Percentiles rank a stretch among this genome's conserved stretches.
These are phyloP conservation scores for Alternaria ventricosa DNA, from an alignment of 2,329 filamentous ascomycete genomes.

Conservation along the genomic window DNA sequence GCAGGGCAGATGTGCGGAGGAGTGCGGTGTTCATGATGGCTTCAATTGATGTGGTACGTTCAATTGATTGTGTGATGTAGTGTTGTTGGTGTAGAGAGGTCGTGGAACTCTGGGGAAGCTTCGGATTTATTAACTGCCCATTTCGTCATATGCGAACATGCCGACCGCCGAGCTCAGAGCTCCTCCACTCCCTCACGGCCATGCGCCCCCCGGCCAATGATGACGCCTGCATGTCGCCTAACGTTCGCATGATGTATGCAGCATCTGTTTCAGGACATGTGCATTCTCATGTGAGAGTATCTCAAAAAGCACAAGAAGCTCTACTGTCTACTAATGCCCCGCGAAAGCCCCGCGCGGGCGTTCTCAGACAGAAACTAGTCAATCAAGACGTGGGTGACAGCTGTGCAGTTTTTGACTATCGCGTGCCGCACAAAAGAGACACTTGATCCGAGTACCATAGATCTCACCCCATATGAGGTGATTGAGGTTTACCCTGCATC, in stretches of 20 bases:
- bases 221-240: neutral
- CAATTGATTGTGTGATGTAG: conserved; percentile 29
- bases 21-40: conserved; percentile 75
- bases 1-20: conserved; percentile 72
- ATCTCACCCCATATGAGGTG: conserved; percentile 29
- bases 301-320: neutral
- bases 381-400: conserved; percentile 5
- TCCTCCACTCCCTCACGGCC: conserved; percentile 12
- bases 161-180: conserved; percentile 29
- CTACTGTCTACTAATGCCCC: conserved; percentile 1
- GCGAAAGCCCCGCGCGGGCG: conserved; percentile 18
- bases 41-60: conserved; percentile 25
- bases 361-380: conserved; percentile 17
- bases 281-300: neutral
- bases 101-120: conserved; percentile 12
- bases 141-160: conserved; percentile 35
- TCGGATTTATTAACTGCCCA: conserved; percentile 20
- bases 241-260: neutral
- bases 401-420: conserved; percentile 26
- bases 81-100: conserved; percentile 4
- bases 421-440: conserved; percentile 17
- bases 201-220: conserved; percentile 19
- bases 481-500: conserved; percentile 12
- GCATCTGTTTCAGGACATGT: neutral
- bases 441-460: neutral